Evolutionary conservation across 805 yeast genomes (phyloP), one percentile per base, ranked within the genome.

Genomic region (Crinitomyces ghanaensis): DNA sequence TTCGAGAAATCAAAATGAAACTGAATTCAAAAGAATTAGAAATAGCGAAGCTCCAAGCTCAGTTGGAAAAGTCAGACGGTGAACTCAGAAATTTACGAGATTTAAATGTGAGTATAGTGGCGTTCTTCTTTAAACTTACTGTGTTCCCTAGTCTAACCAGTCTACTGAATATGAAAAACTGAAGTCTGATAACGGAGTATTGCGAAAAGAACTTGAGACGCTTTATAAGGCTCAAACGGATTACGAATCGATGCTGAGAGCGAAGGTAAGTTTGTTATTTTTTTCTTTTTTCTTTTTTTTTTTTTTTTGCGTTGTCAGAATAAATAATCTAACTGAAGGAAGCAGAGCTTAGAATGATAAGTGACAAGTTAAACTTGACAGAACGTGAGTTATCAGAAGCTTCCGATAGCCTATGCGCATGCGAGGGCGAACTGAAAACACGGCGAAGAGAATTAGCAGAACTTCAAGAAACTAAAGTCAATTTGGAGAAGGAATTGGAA

Each of bases 401-500:
- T n/a, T n/a, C n/a, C n/a, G n/a, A 19, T 9, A n/a, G n/a, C n/a
- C n/a, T n/a, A n/a, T n/a, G n/a, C n/a, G n/a, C n/a, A n/a, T n/a
- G n/a, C n/a, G n/a, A n/a, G n/a, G n/a, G n/a, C n/a, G 50, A 60
- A 51, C 19, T 43, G 35, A 28, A 42, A 43, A 30, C 46, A 30
- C 31, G 43, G 47, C 35, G 50, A 42, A 24, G 43, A 38, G 41
- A 58, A 46, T 38, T 60, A 24, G 26, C 26, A 17, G 30, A 32
- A 8, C 39, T 45, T 11, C 31, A 31, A 12, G 31, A 27, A 18
- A 34, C 31, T 19, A 34, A 34, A 19, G 14, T 31, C 6, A 28
- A 30, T 13, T 49, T 73, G 16, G 68, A 70, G 39, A 64, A 62
- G 25, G 71, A 68, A 30, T 63, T 66, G 5, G 49, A 45, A 28